phyloP scores from a whole-genome alignment of 2,329 filamentous ascomycete species.

The Talaromyces pinophilus region DNA sequence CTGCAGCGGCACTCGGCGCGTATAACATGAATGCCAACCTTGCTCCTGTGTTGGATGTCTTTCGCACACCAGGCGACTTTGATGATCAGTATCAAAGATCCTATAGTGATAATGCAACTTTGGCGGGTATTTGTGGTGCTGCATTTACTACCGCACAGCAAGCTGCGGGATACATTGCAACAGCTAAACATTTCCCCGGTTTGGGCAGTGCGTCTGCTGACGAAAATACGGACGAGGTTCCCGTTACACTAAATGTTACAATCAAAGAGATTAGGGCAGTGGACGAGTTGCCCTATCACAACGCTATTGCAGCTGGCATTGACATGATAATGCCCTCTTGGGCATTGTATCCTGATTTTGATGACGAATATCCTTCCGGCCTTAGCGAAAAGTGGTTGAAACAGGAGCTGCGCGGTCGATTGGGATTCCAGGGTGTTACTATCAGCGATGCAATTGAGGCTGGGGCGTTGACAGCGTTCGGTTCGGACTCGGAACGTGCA shows the following conservation, averaged over 20 bases:
- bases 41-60: slow-evolving; percentile 35
- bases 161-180: slow-evolving; percentile 27
- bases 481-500: slow-evolving; percentile 27
- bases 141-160: slow-evolving; percentile 31
- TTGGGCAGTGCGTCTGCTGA: slow-evolving; percentile 30
- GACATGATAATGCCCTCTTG: slow-evolving; percentile 37
- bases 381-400: slow-evolving; percentile 32
- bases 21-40: slow-evolving; percentile 33
- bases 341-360: slow-evolving; percentile 35
- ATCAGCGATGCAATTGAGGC: slow-evolving; percentile 38
- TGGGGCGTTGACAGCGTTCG: slow-evolving; percentile 29
- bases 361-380: slow-evolving; percentile 30
- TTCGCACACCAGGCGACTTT: slow-evolving; percentile 32
- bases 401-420: slow-evolving; percentile 28
- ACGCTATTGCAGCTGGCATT: slow-evolving; percentile 31
- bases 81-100: slow-evolving; percentile 31
- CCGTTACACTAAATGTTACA: slow-evolving; percentile 32
- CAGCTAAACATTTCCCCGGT: slow-evolving; percentile 37
- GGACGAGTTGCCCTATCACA: slow-evolving; percentile 31
- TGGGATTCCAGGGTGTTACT: slow-evolving; percentile 34
- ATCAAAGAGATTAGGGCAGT: slow-evolving; percentile 28
- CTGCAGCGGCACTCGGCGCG: slow-evolving; percentile 26
- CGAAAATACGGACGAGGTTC: slow-evolving; percentile 33
- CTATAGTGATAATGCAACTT: slow-evolving; percentile 30
- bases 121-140: slow-evolving; percentile 28